Conservation (phyloP, 352 stramenopile species). For the Pythium utonaiense region DNA sequence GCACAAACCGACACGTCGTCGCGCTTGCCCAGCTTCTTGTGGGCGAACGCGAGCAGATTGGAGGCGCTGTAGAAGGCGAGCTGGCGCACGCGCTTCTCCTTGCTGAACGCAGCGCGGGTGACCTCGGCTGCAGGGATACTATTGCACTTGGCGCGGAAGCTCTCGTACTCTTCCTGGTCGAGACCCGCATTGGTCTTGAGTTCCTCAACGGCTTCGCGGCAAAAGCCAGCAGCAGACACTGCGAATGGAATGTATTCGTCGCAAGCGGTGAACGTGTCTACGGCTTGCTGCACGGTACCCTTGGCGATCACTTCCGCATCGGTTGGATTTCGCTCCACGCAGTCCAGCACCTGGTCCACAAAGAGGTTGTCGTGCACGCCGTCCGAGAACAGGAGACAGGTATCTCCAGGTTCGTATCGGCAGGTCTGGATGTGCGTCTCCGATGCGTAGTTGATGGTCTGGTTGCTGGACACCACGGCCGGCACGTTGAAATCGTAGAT, state of each 20-base stretch:
- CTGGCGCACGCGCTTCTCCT: slow-evolving; percentile 82
- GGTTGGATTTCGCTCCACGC: slow-evolving; percentile 38
- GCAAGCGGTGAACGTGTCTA: slow-evolving; percentile 60
- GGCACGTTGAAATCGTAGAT: slow-evolving; percentile 91
- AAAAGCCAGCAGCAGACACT: slow-evolving; percentile 79
- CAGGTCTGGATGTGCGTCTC: slow-evolving; percentile 75
- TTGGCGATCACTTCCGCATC: slow-evolving; percentile 76
- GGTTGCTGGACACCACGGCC: slow-evolving; percentile 82
- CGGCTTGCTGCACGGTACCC: slow-evolving; percentile 61
- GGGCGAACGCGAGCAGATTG: slow-evolving; percentile 83
- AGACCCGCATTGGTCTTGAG: slow-evolving; percentile 65
- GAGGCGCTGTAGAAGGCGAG: slow-evolving; percentile 87
- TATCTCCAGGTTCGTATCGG: slow-evolving; percentile 65
- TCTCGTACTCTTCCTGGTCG: slow-evolving; percentile 59
- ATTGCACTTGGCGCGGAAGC: slow-evolving; percentile 69
- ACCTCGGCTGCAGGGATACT: slow-evolving; percentile 65
- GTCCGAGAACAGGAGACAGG: slow-evolving; percentile 84
- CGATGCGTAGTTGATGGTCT: slow-evolving; percentile 75
- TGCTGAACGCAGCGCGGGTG: slow-evolving; percentile 59
- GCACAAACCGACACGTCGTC: slow-evolving; percentile 86
- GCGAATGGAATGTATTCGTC: slow-evolving; percentile 84
- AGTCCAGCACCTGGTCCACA: slow-evolving; percentile 76
- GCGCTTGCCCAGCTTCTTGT: slow-evolving; percentile 86
- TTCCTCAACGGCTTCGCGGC: slow-evolving; percentile 69
- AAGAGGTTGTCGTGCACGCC: slow-evolving; percentile 87